Base-by-base conservation (phyloP, 164 flowering plant species). In the Pachysandra terminalis region DNA sequence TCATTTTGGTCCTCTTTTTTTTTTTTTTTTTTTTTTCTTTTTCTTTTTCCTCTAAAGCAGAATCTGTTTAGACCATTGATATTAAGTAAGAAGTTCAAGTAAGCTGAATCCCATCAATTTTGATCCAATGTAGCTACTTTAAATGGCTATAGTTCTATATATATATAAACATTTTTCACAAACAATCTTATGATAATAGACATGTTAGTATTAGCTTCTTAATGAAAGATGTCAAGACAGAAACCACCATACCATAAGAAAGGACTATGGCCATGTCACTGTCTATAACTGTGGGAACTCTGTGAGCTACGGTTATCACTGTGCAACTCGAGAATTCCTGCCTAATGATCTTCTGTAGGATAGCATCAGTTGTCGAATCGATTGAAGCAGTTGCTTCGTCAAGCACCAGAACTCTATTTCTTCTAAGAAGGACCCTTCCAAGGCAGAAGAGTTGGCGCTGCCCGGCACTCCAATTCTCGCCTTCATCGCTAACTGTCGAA, bases 311-410 rank as follows among this genome's bases (percentile, higher is more conserved):
- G 0, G 97, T 87, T 61, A 93, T 73, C 5, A 90, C 91, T 0
- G 97, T 93, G 80, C 92, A 87, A 5, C 75, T 66, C 0, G 75
- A 60, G 73, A 93, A 90, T 60, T 93, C 97, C 70, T 85, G 70
- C 56, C 93, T 82, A 68, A 89, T 90, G 9, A 89, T 79, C 51
- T 74, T 80, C 71, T 86, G 98, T 14, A 90, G 79, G 65, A 81
- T 72, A 2, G 88, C 86, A 82, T 93, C 96, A 0, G 96, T 93
- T 26, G 91, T 83, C 7, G 93, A 84, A 67, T 90, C 98, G 9
- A 90, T 86, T 14, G 96, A 93, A 53, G 93, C 98, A 24, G 96
- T 93, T 14, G 97, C 96, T 77, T 93, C 98, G 76, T 93, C 98
- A 9, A 90, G 79, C 23, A 93, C 90, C 8, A 93, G 81, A 62